Conservation (phyloP, 805 yeast species). For the Kodamaea fukazawae region DNA sequence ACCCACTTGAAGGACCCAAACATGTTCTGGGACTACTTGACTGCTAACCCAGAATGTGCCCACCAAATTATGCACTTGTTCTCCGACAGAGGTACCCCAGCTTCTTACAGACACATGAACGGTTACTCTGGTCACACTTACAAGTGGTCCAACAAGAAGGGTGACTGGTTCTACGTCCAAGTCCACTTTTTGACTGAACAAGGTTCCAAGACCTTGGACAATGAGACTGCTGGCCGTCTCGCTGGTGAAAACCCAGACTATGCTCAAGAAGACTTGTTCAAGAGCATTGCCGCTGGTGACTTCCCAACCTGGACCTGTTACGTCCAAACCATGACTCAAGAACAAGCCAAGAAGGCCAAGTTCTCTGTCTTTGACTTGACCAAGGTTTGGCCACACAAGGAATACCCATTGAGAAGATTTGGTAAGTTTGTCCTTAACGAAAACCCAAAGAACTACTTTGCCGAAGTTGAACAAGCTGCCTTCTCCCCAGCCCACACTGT, state of each 20-base stretch:
- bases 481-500: conserved; percentile 72
- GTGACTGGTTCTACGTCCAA: conserved; percentile 77
- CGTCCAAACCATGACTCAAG: conserved; percentile 82
- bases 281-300: conserved; percentile 74
- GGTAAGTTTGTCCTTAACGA: conserved; percentile 54
- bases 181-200: conserved; percentile 71
- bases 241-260: conserved; percentile 81
- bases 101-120: conserved; percentile 71
- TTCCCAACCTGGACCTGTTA: conserved; percentile 82
- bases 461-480: conserved; percentile 52
- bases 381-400: conserved; percentile 61
- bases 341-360: conserved; percentile 69
- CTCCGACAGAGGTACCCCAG: conserved; percentile 82
- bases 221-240: conserved; percentile 65
- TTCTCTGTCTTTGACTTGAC: conserved; percentile 88
- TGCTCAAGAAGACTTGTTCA: conserved; percentile 77
- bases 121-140: conserved; percentile 85
- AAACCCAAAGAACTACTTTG: conserved; percentile 51
- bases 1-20: conserved; percentile 77
- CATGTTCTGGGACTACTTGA: conserved; percentile 83
- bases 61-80: conserved; percentile 75
- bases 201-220: conserved; percentile 50
- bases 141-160: conserved; percentile 73
- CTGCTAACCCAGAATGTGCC: conserved; percentile 67
- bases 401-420: conserved; percentile 53